Conservation (phyloP, 306 rosid genomes). For the Castanea mollissima region DNA sequence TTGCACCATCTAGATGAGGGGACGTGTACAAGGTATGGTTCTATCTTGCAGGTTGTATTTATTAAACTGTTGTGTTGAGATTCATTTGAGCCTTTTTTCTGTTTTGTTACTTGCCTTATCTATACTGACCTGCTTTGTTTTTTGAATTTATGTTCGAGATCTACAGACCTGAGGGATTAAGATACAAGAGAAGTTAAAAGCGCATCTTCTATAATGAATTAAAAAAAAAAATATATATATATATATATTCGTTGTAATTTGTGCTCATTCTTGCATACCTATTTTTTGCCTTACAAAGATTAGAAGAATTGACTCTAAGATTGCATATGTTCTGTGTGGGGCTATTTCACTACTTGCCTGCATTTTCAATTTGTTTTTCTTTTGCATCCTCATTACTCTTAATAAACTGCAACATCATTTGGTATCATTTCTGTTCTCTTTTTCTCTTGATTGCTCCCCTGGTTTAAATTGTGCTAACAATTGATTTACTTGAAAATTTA, state of each 20-base stretch:
- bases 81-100: background rate
- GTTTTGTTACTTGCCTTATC: background rate
- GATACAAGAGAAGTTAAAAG: background rate
- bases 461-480: background rate
- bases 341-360: background rate
- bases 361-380: background rate
- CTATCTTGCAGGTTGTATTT: background rate
- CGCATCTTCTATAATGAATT: background rate
- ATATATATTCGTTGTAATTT: background rate
- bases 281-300: background rate
- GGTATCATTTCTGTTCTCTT: background rate
- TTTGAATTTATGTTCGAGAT: background rate
- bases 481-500: background rate
- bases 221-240: too few relatives aligned
- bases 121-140: background rate
- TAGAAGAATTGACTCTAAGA: background rate
- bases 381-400: background rate
- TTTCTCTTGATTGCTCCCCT: background rate
- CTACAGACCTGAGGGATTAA: background rate
- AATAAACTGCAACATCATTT: background rate
- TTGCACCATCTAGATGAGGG: background rate
- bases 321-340: background rate
- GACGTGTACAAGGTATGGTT: background rate
- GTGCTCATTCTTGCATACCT: background rate
- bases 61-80: background rate